A percentile compares a stretch with the other conserved stretches of the same genome.
Conservation (phyloP, 2,329 filamentous ascomycete genomes). For the Sporothrix euskadiensis region DNA sequence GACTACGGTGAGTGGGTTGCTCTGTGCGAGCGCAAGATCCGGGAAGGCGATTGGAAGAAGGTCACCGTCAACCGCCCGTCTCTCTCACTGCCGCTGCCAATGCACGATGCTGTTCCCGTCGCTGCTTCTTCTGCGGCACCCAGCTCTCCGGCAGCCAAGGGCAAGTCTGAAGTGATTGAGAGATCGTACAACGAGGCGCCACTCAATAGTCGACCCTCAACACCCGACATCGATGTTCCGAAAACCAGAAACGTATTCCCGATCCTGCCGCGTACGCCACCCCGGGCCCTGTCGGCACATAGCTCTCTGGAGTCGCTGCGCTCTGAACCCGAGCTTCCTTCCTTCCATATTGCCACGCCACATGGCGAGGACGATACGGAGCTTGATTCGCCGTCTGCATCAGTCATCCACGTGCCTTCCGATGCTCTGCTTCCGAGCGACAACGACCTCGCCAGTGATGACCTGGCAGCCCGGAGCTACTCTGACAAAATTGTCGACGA, state of each 20-base stretch:
- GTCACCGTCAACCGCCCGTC: background rate
- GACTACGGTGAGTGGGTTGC: conserved; percentile 80
- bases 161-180: background rate
- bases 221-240: background rate
- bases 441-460: background rate
- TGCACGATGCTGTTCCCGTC: background rate
- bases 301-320: conserved; percentile 29
- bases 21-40: conserved; percentile 71
- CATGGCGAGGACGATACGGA: conserved; percentile 36
- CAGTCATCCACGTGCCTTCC: conserved; percentile 15
- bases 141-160: background rate
- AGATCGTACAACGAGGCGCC: background rate
- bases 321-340: conserved; percentile 39
- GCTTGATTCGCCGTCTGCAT: conserved; percentile 13
- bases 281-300: conserved; percentile 12
- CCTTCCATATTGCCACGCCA: conserved; percentile 45
- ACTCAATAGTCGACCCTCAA: background rate
- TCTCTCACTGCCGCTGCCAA: conserved; percentile 15
- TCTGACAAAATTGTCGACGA: conserved; percentile 45
- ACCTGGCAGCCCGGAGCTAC: conserved; percentile 33
- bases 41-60: conserved; percentile 60
- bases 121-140: background rate
- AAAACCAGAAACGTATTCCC: background rate
- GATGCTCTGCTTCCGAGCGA: conserved; percentile 31
- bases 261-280: conserved; percentile 20